phyloP scores from a whole-genome alignment of 805 yeast species.

The Candida qinlingensis region DNA sequence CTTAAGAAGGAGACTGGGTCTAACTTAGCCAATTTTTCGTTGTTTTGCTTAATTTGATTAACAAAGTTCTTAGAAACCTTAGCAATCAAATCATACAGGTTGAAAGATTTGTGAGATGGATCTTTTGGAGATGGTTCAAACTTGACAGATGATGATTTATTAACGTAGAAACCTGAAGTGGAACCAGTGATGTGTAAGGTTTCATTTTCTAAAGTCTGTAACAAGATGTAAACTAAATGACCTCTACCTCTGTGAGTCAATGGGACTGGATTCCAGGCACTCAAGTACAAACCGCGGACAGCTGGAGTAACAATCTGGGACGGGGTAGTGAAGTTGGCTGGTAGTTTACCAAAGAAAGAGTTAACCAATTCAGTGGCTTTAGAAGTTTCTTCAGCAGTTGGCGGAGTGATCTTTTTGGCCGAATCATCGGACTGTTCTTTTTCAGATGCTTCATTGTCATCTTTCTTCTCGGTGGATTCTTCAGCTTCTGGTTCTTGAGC shows the following conservation, averaged over 20 bases:
- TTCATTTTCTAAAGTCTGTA: conserved; percentile 79
- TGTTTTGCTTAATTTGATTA: conserved; percentile 48
- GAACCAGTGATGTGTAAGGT: conserved; percentile 73
- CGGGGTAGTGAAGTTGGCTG: conserved; percentile 19
- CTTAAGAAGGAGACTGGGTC: conserved; percentile 53
- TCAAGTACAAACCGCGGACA: conserved; percentile 57
- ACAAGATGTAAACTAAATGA: conserved; percentile 70
- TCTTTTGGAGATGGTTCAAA: conserved; percentile 61
- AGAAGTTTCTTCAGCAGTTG: conserved; percentile 23
- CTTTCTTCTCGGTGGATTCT: conserved; percentile 5
- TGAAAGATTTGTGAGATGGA: conserved; percentile 25
- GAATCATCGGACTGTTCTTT: conserved; percentile 10
- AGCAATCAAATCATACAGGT: conserved; percentile 56
- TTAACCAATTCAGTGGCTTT: conserved; percentile 16
- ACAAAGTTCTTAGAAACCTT: conserved; percentile 61
- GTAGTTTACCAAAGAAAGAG: conserved; percentile 16
- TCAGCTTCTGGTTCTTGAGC: conserved; percentile 11
- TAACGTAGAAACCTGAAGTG: conserved; percentile 73
- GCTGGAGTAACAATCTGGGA: conserved; percentile 27
- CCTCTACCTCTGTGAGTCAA: conserved; percentile 59
- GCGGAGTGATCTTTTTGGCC: conserved; percentile 14
- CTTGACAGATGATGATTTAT: conserved; percentile 56
- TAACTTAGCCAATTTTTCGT: conserved; percentile 34
- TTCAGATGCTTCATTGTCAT: conserved; percentile 1
- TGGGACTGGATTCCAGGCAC: conserved; percentile 87